Evolutionary conservation across 2,329 filamentous ascomycete genomes (phyloP), one percentile per base, ranked within the genome.

Genomic region (Fusarium sp.): DNA sequence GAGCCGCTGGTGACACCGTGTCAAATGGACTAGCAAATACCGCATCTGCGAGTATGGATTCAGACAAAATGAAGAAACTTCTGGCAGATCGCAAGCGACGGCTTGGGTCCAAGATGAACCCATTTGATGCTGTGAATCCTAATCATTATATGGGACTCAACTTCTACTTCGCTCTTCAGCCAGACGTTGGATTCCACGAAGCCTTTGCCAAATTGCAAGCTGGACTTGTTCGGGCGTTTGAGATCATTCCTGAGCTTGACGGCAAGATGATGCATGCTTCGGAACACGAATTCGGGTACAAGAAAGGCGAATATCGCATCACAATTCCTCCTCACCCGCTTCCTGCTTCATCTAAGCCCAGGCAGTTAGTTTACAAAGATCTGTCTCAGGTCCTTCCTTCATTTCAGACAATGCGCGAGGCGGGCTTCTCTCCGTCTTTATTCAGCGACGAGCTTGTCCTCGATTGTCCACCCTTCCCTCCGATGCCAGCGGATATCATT

Each of bases 141-240:
- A 63, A 63, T 33, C 58, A 63, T 10, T 63, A 63, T 5, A 62
- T 63, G 60, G 60, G 60, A 2, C 38, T 63, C 20, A 63, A 62
- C 32, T 63, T 63, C 10, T 63, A 63, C 44, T 63, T 63, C 15
- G 57, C 60, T 10, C 45, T 63, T 17, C 6, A 6, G 1, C 38
- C 38, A 3, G 60, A 38, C 0, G 10, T 63, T 0, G n/a, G 32
- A 6, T 63, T 54, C 1, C 12, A 45, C 1, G 32, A 35, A 5
- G 26, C 26, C 3, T 63, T 54, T 15, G 9, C 4, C 1, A 63
- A 63, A 17, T 3, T 63, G 1, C 57, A 63, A 5, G 60, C 20
- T 7, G 60, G 58, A 1, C 26, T 63, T 12, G 12, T 6, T 4
- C 60, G 30, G 3, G 58, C 45, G 4, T 63, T 63, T 2, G 58